A percentile compares a stretch with the other conserved stretches of the same genome.
Conservation (phyloP, 2,329 filamentous ascomycete genomes). For the Clarireedia homoeocarpa region DNA sequence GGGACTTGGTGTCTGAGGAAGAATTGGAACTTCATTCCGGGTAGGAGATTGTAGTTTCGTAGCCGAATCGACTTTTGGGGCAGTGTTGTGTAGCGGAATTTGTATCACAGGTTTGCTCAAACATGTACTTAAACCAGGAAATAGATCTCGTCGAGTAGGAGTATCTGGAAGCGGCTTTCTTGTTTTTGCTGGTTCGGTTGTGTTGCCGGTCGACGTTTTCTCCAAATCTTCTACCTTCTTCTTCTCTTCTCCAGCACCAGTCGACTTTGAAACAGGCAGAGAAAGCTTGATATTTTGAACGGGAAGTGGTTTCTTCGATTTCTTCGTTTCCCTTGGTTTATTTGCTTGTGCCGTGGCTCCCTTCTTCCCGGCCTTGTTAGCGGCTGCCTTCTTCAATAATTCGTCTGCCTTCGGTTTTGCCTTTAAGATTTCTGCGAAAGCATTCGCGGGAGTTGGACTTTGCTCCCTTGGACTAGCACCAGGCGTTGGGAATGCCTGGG, state of each 20-base stretch:
- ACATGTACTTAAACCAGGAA: slow-evolving; percentile 12
- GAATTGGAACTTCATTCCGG: background rate
- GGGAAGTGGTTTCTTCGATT: slow-evolving; percentile 31
- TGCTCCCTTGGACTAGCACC: slow-evolving; percentile 45
- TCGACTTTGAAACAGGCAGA: slow-evolving; percentile 7
- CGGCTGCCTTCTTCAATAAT: background rate
- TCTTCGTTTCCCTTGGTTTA: slow-evolving; percentile 1
- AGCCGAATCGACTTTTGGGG: background rate
- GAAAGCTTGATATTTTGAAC: slow-evolving; percentile 16
- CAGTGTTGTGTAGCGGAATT: background rate
- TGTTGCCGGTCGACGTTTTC: slow-evolving; percentile 19
- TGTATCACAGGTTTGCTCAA: background rate
- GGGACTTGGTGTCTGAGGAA: slow-evolving; percentile 10
- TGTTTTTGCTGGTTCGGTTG: slow-evolving; percentile 4
- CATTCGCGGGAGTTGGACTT: slow-evolving; percentile 22
- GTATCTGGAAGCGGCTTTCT: slow-evolving; percentile 1
- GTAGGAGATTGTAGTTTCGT: background rate
- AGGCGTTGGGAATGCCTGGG: slow-evolving; percentile 48
- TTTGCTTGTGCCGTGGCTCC: background rate
- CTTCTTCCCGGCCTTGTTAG: background rate
- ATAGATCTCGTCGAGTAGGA: slow-evolving; percentile 2
- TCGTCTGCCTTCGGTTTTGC: background rate
- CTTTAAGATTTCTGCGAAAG: slow-evolving; percentile 14
- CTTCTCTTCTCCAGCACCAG: background rate
- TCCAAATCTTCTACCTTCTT: slow-evolving; percentile 21